These are phyloP conservation scores for Verticillium alfalfae DNA, from an alignment of 2,329 filamentous ascomycete species.

Conservation along the genomic window DNA sequence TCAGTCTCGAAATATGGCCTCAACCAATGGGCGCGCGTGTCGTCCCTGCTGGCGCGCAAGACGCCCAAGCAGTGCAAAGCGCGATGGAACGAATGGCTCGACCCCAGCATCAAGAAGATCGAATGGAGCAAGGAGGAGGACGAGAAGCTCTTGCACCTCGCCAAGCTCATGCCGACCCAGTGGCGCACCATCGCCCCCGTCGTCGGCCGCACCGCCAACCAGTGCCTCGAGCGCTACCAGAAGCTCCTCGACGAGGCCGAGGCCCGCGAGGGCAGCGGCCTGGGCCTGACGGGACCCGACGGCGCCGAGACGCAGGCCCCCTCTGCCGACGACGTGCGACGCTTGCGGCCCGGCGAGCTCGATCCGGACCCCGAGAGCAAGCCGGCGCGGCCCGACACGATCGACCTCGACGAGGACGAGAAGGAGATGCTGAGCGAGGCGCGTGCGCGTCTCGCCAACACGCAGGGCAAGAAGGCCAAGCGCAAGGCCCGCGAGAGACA, in stretches of 20 bases:
- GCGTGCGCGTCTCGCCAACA: constrained; percentile 91
- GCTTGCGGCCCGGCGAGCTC: constrained; percentile 83
- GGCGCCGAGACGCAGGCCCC: constrained; percentile 84
- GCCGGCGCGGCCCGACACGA: constrained; percentile 89
- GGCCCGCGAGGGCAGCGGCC: constrained; percentile 74
- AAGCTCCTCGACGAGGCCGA: constrained; percentile 95
- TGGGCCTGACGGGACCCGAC: constrained; percentile 79
- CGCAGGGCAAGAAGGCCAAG: constrained; percentile 98
- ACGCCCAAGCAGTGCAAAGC: constrained; percentile 99
- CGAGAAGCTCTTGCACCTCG: constrained; percentile 91
- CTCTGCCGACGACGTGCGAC: constrained; percentile 85
- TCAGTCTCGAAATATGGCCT: constrained; percentile 91
- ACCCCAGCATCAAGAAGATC: constrained; percentile 95
- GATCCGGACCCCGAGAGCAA: constrained; percentile 98
- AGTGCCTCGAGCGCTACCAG: constrained; percentile 95
- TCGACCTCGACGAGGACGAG: constrained; percentile 97
- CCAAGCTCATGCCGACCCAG: constrained; percentile 98
- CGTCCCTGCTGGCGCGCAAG: constrained; percentile 92
- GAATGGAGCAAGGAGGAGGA: constrained; percentile 99
- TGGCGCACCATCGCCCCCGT: constrained; percentile 98
- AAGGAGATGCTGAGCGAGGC: constrained; percentile 99
- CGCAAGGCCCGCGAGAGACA: constrained; percentile 93
- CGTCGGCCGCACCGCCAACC: constrained; percentile 91
- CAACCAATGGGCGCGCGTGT: constrained; percentile 98
- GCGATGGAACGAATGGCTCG: constrained; percentile 96